Evolutionary conservation across 2,329 filamentous ascomycete species (phyloP), one percentile per base, ranked within the genome.

Genomic region (Aspergillus proliferans): DNA sequence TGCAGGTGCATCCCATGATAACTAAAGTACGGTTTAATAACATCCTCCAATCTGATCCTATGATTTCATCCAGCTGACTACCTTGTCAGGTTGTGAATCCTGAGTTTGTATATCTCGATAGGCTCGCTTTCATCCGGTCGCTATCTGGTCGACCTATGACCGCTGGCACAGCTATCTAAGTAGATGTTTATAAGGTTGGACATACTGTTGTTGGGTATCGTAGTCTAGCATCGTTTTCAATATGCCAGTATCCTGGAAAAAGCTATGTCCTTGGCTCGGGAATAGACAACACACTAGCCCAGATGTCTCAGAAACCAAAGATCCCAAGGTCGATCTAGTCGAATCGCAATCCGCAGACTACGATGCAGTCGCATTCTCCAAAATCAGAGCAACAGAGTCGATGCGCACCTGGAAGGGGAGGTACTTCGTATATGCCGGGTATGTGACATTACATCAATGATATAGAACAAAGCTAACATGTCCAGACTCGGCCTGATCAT

Each of bases 321-420:
- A 30, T 24, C 45, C 52, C 39, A 49, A 50, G 22, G 36, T 54
- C 43, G 41, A 45, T 12, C 43, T 48, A 10, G 39, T 48, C 14
- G 33, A 50, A 21, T 34, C 46, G 4, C 28, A 38, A 22, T 9
- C 46, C 15, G 10, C 43, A 2, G 54, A 59, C 18, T 21, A 40
- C 21, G 24, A 43, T 40, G 52, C 52, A 8, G 52, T 49, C 6
- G 61, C 58, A 9, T 56, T 60, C n/a, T 56, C 55, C 22, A 63
- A 60, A 48, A 59, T 66, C 26, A 59, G 64, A 44, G 63, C 60
- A 10, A 57, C 58, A 10, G 60, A 62, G 43, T 55, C 58, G 1
- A 58, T 66, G 15, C 61, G 60, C 40, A 58, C 60, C n/a, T 55
- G 56, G n/a, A 63, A 60, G 45, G 59, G 62, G 8, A 59, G 58